These are phyloP conservation scores for Lineolata rhizophorae DNA, from an alignment of 495 filamentous ascomycete genomes.

Conservation along the genomic window DNA sequence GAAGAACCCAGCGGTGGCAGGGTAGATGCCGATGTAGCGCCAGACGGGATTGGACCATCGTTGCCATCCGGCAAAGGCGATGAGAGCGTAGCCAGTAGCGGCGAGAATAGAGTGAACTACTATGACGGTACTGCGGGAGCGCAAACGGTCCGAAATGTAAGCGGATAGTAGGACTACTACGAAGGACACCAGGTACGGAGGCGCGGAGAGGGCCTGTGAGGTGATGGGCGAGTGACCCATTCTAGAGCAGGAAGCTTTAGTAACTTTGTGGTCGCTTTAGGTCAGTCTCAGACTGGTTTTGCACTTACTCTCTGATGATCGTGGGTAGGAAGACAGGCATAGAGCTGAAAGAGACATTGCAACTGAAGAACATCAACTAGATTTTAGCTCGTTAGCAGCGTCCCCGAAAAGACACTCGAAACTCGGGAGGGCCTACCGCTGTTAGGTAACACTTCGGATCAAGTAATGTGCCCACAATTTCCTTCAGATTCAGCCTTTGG, in stretches of 20 bases:
- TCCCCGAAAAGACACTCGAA: not conserved
- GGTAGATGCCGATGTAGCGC: conserved; percentile 35
- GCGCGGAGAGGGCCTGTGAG: conserved; percentile 18
- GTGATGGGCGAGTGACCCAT: conserved; percentile 15
- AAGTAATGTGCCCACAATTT: conserved; percentile 28
- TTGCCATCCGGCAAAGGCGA: conserved; percentile 16
- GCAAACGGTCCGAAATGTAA: conserved; percentile 14
- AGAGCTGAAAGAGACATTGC: conserved; percentile 18
- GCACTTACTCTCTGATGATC: conserved; percentile 14
- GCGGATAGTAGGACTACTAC: conserved; percentile 14
- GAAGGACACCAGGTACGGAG: conserved; percentile 18
- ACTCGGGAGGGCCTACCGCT: conserved; percentile 22
- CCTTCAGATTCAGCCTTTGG: conserved; percentile 23
- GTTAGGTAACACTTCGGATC: conserved; percentile 50
- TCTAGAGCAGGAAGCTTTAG: too few relatives aligned
- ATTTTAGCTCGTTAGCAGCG: too few relatives aligned
- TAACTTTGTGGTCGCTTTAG: not conserved
- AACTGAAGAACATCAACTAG: conserved; percentile 18
- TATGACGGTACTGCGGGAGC: conserved; percentile 12
- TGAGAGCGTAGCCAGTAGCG: conserved; percentile 33
- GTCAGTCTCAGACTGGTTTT: not conserved
- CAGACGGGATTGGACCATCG: conserved; percentile 4
- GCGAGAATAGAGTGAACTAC: conserved; percentile 24
- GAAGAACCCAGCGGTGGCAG: conserved; percentile 37
- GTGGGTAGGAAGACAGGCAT: conserved; percentile 21